Conservation (phyloP, 257 asterid species). For the Leonotis leonurus region DNA sequence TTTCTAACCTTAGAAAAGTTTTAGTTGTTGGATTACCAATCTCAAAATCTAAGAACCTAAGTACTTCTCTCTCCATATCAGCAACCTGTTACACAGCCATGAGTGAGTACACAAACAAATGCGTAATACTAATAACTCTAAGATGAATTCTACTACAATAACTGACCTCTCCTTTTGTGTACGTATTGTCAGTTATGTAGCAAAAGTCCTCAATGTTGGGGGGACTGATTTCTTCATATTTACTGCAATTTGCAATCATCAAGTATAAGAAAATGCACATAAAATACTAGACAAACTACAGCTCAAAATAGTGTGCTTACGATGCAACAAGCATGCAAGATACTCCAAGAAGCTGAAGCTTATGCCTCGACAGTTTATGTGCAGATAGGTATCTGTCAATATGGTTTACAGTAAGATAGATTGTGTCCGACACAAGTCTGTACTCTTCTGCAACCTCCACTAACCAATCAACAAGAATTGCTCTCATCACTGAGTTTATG, state of each 20-base stretch:
- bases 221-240: constrained; percentile 74
- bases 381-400: constrained; percentile 68
- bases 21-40: constrained; percentile 65
- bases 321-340: constrained; percentile 87
- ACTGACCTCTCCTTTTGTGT: constrained; percentile 70
- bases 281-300: not conserved
- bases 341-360: constrained; percentile 93
- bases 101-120: not conserved
- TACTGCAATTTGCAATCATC: constrained; percentile 43
- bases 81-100: constrained; percentile 35
- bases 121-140: not conserved
- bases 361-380: constrained; percentile 38
- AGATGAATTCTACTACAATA: not conserved
- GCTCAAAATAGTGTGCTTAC: constrained; percentile 36
- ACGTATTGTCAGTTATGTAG: constrained; percentile 79
- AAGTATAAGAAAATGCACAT: constrained; percentile 7
- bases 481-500: constrained; percentile 59
- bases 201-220: constrained; percentile 78
- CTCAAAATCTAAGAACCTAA: constrained; percentile 51
- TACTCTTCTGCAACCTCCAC: constrained; percentile 84
- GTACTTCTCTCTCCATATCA: constrained; percentile 62
- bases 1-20: constrained; percentile 65
- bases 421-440: constrained; percentile 68
- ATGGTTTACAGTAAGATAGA: constrained; percentile 57
- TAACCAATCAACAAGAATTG: constrained; percentile 77